Base-by-base conservation (phyloP, 1,284 basidiomycete species). In the Microbotryum violaceum region DNA sequence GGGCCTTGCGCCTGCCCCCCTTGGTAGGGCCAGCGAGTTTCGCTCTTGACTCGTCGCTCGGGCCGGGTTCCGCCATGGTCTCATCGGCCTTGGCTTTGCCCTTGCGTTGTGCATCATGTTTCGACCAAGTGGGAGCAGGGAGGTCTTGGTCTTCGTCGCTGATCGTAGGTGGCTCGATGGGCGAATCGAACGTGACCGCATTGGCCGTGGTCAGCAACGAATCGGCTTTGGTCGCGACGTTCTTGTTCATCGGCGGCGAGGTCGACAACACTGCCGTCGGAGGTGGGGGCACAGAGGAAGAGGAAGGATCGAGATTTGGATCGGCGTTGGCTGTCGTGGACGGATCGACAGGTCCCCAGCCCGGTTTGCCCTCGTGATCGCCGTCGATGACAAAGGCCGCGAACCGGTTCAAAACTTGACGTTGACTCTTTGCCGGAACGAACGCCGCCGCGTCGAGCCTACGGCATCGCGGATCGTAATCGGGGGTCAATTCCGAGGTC, bases 391-490 rank as follows among this genome's bases (percentile, higher is more conserved):
- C 75, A 69, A 82, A 86, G 10, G 82, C 82, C 74, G 89, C 91
- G 84, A 88, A 94, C 25, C 88, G 86, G 58, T 71, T 74, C 12
- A 77, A 59, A 10, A 90, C 76, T 71, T 92, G 87, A 53, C 89
- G 79, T 69, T 93, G 89, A 68, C 85, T 87, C 73, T 85, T 86
- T 16, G 85, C 84, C 0, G 86, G 82, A 66, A 83, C 82, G 77
- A 92, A 93, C n/a, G 73, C 73, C 0, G 78, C 67, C 0, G 82
- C 83, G 72, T 90, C 86, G n/a, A 94, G 79, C 71, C 88, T 89
- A 52, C 6, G n/a, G 8, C 9, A 23, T 18, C 6, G 9, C 18
- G 6, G n/a, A n/a, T 18, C 18, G 7, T 18, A 4, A 14, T n/a
- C 20, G 25, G 8, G 8, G 20, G 49, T 37, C 14, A 50, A 23